Evolutionary conservation across 768 basidiomycete genomes (phyloP), one percentile per base, ranked within the genome.

Genomic region (Leccinum disarticulatum): DNA sequence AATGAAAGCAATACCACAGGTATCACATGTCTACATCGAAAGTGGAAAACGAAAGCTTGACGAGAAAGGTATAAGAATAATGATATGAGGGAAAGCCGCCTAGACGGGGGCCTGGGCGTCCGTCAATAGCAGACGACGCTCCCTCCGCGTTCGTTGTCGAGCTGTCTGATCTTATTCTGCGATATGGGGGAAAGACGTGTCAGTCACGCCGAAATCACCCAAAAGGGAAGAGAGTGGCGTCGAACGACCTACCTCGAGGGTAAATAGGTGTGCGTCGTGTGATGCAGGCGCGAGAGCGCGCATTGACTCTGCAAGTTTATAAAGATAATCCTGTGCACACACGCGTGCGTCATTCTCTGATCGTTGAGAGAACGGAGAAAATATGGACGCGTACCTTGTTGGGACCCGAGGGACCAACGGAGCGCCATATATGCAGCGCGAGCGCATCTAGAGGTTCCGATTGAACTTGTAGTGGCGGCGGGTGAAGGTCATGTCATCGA

Each of bases 341-440:
- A 15, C 47, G 30, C 7, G 38, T 6, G n/a, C 6, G 13, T 10
- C 11, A 13, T 28, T 11, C 2, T 19, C 22, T 22, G 17, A 41
- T 41, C 3, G 38, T 41, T 9, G 17, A 38, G 3, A 41, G 33
- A 13, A 9, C 9, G 11, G 10, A 33, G 11, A 38, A n/a, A n/a
- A 35, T 14, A 3, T n/a, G 8, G 27, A 7, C 6, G 43, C 36
- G 3, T 51, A 88, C 94, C 78, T 94, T 95, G 76, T 98, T 98
- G 1, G 78, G 82, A 2, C 95, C 95, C 0, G 94, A 96, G 1
- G 92, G 93, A 1, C 94, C 95, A 0, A 84, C 80, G 0, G 89
- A 86, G 27, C 75, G 73, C 81, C 86, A 88, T 52, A 98, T 96
- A 5, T 77, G 77, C 46, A 80, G 67, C 0, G 92, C 86, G 3